Evolutionary conservation across 345 rosid genomes (phyloP).

Genomic region (Durio zibethinus): DNA sequence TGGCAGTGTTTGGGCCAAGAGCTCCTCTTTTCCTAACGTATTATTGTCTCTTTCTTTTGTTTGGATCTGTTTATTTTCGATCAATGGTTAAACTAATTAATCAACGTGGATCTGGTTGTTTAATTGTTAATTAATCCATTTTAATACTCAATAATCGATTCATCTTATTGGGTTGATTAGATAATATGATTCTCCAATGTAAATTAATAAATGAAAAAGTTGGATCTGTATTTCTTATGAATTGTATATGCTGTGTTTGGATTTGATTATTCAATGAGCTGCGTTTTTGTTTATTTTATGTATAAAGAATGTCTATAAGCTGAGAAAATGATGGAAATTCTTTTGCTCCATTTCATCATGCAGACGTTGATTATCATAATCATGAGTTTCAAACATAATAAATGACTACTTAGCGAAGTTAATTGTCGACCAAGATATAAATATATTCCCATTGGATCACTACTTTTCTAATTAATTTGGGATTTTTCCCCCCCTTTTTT

Average conservation of each 20-base stretch:
- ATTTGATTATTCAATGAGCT: background rate
- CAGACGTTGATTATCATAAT: background rate
- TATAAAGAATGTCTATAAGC: background rate
- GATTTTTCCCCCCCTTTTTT: background rate
- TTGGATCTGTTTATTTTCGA: background rate
- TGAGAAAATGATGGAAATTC: background rate
- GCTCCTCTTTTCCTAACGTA: constrained; percentile 59
- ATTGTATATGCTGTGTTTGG: background rate
- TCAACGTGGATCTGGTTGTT: background rate
- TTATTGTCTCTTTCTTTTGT: background rate
- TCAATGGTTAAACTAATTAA: background rate
- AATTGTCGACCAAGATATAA: background rate
- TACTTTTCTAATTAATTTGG: background rate
- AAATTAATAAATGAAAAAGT: background rate
- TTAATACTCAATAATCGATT: background rate
- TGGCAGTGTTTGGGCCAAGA: constrained; percentile 86
- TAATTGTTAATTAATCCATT: background rate
- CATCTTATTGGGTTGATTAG: background rate
- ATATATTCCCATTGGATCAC: background rate
- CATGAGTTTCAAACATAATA: background rate
- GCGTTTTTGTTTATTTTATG: background rate
- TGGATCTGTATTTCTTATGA: background rate
- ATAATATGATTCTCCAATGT: background rate
- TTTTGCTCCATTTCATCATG: background rate
- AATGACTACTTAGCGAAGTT: background rate